phyloP scores from a whole-genome alignment of 352 stramenopile species.

The Phytophthora colocasiae region DNA sequence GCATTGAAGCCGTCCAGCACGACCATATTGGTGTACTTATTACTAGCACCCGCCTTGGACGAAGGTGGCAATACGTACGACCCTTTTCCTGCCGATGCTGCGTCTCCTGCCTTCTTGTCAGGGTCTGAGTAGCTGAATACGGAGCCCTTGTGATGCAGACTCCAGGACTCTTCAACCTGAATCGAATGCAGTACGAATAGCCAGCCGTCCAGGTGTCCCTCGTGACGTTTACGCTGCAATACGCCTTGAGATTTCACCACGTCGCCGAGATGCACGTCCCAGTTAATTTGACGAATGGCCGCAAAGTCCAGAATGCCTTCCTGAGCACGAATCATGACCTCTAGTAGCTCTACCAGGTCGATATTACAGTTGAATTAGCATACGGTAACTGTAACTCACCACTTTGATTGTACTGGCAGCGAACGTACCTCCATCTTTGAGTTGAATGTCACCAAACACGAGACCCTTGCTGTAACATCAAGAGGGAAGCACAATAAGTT shows the following conservation, averaged over 20 bases:
- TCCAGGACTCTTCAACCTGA: conserved; percentile 68
- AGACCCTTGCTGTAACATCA: conserved; percentile 64
- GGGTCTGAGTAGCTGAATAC: conserved; percentile 62
- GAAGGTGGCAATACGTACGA: conserved; percentile 58
- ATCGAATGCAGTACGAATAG: conserved; percentile 64
- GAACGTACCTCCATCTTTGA: conserved; percentile 45
- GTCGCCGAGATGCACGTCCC: conserved; percentile 81
- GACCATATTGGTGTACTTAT: conserved; percentile 90
- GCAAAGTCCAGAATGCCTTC: conserved; percentile 65
- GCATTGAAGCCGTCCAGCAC: conserved; percentile 79
- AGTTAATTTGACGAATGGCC: conserved; percentile 78
- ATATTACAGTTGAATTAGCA: too few species aligned
- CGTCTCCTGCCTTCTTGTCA: background rate
- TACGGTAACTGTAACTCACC: too few species aligned
- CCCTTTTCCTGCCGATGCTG: conserved; percentile 35
- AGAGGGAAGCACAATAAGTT: too few species aligned
- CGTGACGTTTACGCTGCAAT: conserved; percentile 50
- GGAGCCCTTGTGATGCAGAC: conserved; percentile 47
- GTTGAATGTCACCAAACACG: conserved; percentile 83
- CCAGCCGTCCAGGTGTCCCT: conserved; percentile 38
- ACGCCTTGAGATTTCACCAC: conserved; percentile 52
- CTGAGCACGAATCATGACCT: conserved; percentile 84
- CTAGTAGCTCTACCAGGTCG: conserved; percentile 55
- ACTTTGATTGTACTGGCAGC: too few species aligned
- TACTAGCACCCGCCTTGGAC: conserved; percentile 47